Evolutionary conservation across 768 basidiomycete species (phyloP), one percentile per base, ranked within the genome.

Genomic region (Tylopilus vinaceipallidus): DNA sequence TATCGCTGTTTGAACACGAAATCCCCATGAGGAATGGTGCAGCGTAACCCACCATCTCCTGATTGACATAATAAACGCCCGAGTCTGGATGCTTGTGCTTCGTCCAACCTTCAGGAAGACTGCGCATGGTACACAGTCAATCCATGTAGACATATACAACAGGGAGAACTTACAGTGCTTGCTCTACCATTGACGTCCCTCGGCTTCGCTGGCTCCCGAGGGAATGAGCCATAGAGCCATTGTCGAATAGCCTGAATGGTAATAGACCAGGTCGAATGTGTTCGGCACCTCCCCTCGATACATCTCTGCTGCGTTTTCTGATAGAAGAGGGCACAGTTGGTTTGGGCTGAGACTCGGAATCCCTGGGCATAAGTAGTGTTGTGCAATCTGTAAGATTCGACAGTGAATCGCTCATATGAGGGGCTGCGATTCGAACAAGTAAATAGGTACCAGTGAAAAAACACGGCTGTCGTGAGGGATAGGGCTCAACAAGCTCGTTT

Each of bases 21-120:
- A 16, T 33, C 32, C 13, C 16, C 11, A 10, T 11, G 40, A 16
- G n/a, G 22, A 7, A 3, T 10, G n/a, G 32, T 16, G 32, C n/a
- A n/a, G n/a, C n/a, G n/a, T 16, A 9, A 44, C 54, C 10, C n/a
- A 72, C 71, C 58, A 60, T 65, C 17, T 69, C 67, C 37, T 52
- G 19, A 23, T 72, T 48, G 29, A 59, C 60, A 44, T 66, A 73
- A 34, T 66, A 69, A 9, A 56, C 54, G 13, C 64, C 68, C n/a
- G 55, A 60, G 16, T 72, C 71, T 12, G 65, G 68, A 45, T 72
- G 69, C 14, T 42, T 54, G 39, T 63, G 29, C 47, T 36, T 55
- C n/a, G 23, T 35, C 71, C 71, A 72, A n/a, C 58, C 70, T 8
- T 14, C 10, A 5, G 60, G 55, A 37, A 53, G 48, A 22, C 57